Percentiles rank a stretch among this genome's conserved stretches.
phyloP scores from a whole-genome alignment of 805 yeast species.

The Saccharomycopsis lassenensis region DNA sequence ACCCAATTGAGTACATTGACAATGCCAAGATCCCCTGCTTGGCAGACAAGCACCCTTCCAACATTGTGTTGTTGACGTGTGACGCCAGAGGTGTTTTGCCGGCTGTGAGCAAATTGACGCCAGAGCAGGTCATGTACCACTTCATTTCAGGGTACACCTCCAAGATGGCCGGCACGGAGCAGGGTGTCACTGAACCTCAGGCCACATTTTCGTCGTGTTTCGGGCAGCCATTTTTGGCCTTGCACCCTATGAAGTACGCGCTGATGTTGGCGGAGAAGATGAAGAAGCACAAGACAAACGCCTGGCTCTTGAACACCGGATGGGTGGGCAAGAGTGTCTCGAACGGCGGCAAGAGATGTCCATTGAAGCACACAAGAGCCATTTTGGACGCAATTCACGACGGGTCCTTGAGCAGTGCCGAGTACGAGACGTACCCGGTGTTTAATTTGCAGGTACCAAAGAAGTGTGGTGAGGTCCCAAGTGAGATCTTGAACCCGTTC shows the following conservation, averaged over 20 bases:
- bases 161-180: constrained; percentile 99
- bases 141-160: constrained; percentile 98
- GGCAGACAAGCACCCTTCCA: constrained; percentile 84
- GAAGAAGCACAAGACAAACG: constrained; percentile 75
- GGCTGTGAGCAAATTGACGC: constrained; percentile 87
- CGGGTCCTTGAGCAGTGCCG: constrained; percentile 72
- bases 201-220: constrained; percentile 98
- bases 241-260: constrained; percentile 97
- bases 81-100: constrained; percentile 98
- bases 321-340: constrained; percentile 95
- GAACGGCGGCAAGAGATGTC: constrained; percentile 94
- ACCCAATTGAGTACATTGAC: constrained; percentile 95
- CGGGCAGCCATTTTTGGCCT: constrained; percentile 96
- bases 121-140: constrained; percentile 98
- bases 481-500: constrained; percentile 77
- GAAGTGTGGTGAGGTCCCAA: constrained; percentile 64
- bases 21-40: constrained; percentile 93
- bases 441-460: constrained; percentile 86
- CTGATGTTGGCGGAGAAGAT: constrained; percentile 92
- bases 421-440: constrained; percentile 74
- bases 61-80: constrained; percentile 86
- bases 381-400: constrained; percentile 89
- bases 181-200: constrained; percentile 96
- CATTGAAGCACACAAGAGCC: constrained; percentile 94
- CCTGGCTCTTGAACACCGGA: constrained; percentile 96